Conservation (phyloP, 2,329 filamentous ascomycete species). For the Talaromyces rugulosus region DNA sequence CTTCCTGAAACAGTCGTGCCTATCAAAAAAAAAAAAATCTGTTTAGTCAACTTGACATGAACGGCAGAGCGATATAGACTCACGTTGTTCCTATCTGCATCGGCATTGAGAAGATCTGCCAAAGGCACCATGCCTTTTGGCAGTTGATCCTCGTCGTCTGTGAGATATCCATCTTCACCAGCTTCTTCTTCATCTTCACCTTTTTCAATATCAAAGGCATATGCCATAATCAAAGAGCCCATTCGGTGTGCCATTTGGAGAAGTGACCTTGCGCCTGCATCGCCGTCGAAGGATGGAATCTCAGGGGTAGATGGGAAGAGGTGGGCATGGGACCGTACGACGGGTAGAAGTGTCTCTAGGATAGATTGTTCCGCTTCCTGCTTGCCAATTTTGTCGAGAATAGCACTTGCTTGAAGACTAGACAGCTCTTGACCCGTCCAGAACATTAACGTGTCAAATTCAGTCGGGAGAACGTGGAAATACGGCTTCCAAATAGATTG, state of each 20-base stretch:
- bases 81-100: conserved; percentile 77
- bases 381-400: conserved; percentile 73
- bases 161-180: conserved; percentile 47
- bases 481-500: conserved; percentile 72
- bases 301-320: conserved; percentile 37
- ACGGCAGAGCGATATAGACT: conserved; percentile 17
- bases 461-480: conserved; percentile 65
- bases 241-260: conserved; percentile 67
- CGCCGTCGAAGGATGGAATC: conserved; percentile 39
- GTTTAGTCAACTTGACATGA: conserved; percentile 6
- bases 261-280: conserved; percentile 43
- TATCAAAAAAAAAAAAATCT: conserved; percentile 16
- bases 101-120: conserved; percentile 84
- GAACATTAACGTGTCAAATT: conserved; percentile 87
- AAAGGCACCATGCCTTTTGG: conserved; percentile 85
- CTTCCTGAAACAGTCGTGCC: conserved; percentile 60
- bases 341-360: conserved; percentile 50
- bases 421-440: conserved; percentile 69
- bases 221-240: conserved; percentile 87
- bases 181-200: conserved; percentile 56
- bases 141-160: conserved; percentile 62
- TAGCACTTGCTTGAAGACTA: conserved; percentile 70
- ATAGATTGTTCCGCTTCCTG: conserved; percentile 68
- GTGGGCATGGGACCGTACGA: conserved; percentile 40
- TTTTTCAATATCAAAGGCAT: conserved; percentile 76